Evolutionary conservation across 164 flowering plant species (phyloP).

Genomic region (Macadamia tetraphylla): DNA sequence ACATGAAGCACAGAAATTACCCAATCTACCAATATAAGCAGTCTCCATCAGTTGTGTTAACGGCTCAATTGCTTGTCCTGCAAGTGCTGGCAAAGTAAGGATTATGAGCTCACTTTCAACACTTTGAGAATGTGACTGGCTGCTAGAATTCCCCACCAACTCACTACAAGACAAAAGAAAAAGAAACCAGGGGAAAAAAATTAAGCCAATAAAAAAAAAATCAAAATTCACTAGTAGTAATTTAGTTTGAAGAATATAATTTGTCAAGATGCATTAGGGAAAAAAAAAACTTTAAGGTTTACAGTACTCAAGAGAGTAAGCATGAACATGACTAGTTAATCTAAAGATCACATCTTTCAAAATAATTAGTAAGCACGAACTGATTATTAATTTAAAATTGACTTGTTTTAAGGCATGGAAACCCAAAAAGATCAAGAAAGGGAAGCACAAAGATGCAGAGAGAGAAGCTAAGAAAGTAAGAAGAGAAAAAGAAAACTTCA

Average conservation of each 20-base stretch:
- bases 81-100: conserved; percentile 85
- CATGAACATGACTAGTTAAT: too few species aligned
- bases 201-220: conserved; percentile 3
- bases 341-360: too few species aligned
- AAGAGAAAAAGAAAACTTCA: too few species aligned
- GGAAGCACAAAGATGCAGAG: too few species aligned
- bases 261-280: too few species aligned
- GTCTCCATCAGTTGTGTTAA: conserved; percentile 89
- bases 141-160: conserved; percentile 14
- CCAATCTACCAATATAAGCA: conserved; percentile 88
- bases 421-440: too few species aligned
- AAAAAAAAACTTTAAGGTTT: too few species aligned
- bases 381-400: too few species aligned
- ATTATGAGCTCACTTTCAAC: conserved; percentile 54
- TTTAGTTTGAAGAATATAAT: too few species aligned
- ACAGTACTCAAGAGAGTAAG: too few species aligned
- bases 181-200: background rate
- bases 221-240: background rate
- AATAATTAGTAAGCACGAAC: too few species aligned
- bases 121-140: conserved; percentile 24
- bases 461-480: background rate
- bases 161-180: conserved; percentile 29
- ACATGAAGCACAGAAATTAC: conserved; percentile 23
- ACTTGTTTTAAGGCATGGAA: too few species aligned
- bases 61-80: conserved; percentile 91